Evolutionary conservation across 148 eudicot genomes (phyloP).

Genomic region (Rhododendron henanense): DNA sequence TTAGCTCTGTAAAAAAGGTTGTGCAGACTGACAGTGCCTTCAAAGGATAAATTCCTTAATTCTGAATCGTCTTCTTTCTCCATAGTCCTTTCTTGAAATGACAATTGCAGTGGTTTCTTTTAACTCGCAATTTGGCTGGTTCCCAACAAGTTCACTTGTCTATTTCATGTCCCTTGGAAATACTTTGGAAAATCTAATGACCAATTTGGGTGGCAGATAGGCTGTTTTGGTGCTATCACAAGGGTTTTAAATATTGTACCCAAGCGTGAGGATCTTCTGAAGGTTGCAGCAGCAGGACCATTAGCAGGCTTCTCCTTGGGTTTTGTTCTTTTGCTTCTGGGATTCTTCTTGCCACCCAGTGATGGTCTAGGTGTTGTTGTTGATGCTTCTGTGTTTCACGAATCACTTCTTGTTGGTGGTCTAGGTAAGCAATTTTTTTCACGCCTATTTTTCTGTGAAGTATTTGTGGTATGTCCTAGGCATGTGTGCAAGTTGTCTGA

Average conservation of each 20-base stretch:
- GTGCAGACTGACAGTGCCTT: neutral
- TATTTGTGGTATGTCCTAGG: neutral
- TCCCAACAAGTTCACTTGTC: neutral
- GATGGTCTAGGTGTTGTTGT: conserved; percentile 85
- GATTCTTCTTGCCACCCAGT: conserved; percentile 80
- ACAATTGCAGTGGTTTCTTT: neutral
- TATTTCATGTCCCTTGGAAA: neutral
- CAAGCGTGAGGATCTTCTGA: conserved; percentile 85
- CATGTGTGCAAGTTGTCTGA: neutral
- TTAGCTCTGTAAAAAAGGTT: neutral
- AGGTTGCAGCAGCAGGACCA: conserved; percentile 94
- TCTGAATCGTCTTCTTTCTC: neutral
- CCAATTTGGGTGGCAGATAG: conserved; percentile 78
- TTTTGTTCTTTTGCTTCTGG: conserved; percentile 67
- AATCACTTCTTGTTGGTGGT: conserved; percentile 94
- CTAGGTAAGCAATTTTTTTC: conserved; percentile 48
- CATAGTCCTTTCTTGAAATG: neutral
- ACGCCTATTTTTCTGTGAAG: neutral
- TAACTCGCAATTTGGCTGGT: neutral
- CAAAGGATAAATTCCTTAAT: neutral
- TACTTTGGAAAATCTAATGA: conserved; percentile 29
- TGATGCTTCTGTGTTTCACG: conserved; percentile 87
- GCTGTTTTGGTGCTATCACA: conserved; percentile 95
- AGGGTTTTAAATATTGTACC: conserved; percentile 83
- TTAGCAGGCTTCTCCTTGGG: conserved; percentile 83